Conservation (phyloP, 768 basidiomycete genomes). For the Panellus pusillus region DNA sequence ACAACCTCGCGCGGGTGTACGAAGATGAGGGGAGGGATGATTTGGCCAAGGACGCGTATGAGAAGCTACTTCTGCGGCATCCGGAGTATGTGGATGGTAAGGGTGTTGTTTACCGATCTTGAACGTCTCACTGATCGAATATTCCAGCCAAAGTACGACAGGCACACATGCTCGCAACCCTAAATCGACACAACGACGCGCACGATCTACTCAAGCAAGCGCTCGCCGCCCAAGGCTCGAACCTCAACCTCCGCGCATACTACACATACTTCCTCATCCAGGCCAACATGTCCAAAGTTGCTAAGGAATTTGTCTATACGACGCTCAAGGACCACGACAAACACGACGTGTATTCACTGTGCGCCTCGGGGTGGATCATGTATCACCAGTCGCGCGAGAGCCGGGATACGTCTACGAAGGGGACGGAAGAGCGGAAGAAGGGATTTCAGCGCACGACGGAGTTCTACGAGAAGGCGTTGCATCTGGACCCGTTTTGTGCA, state of each 20-base stretch:
- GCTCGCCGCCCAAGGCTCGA: slow-evolving; percentile 70
- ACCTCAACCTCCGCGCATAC: slow-evolving; percentile 87
- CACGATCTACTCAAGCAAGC: slow-evolving; percentile 90
- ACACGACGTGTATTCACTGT: slow-evolving; percentile 89
- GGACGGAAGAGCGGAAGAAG: slow-evolving; percentile 68
- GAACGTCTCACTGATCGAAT: background rate
- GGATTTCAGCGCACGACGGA: slow-evolving; percentile 84
- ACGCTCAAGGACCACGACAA: slow-evolving; percentile 86
- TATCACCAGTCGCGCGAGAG: slow-evolving; percentile 87
- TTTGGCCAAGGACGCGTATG: slow-evolving; percentile 83
- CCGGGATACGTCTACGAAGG: slow-evolving; percentile 59
- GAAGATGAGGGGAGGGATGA: slow-evolving; percentile 78
- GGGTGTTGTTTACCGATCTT: slow-evolving; percentile 28
- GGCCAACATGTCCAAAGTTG: slow-evolving; percentile 64
- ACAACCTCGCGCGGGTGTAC: slow-evolving; percentile 89
- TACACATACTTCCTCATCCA: slow-evolving; percentile 93
- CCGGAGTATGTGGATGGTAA: slow-evolving; percentile 95
- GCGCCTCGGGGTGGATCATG: slow-evolving; percentile 83
- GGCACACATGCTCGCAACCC: slow-evolving; percentile 70
- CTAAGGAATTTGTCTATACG: slow-evolving; percentile 86
- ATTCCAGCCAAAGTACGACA: slow-evolving; percentile 86
- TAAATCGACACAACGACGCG: slow-evolving; percentile 77
- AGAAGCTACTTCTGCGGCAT: slow-evolving; percentile 83
- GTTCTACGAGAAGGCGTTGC: slow-evolving; percentile 89
- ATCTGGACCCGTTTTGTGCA: slow-evolving; percentile 81